These are phyloP conservation scores for Xylariaceae sp. DNA, from an alignment of 2,329 filamentous ascomycete species.

Conservation along the genomic window DNA sequence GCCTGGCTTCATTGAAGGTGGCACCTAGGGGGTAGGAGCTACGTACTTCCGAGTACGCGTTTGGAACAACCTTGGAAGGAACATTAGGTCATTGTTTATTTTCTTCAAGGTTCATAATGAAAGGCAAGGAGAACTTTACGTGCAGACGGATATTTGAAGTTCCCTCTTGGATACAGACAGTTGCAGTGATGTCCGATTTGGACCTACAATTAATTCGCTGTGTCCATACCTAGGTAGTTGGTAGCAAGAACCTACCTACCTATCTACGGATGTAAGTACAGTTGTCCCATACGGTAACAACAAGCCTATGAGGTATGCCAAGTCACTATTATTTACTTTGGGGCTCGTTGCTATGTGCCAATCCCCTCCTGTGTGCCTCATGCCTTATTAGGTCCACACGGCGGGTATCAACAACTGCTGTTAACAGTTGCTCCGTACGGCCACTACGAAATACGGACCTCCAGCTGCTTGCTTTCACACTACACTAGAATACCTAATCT, in stretches of 20 bases:
- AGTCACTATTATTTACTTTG: conserved; percentile 20
- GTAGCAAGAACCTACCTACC: too few relatives aligned
- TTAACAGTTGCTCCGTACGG: background rate
- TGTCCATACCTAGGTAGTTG: too few relatives aligned
- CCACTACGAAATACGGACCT: background rate
- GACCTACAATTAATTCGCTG: too few relatives aligned
- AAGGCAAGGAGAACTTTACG: too few relatives aligned
- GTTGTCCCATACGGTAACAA: conserved; percentile 19
- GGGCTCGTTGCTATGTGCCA: conserved; percentile 25
- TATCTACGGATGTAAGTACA: too few relatives aligned
- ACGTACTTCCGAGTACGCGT: too few relatives aligned
- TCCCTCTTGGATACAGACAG: background rate
- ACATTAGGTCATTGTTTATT: too few relatives aligned
- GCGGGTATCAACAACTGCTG: conserved; percentile 24
- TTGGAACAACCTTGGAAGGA: too few relatives aligned
- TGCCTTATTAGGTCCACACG: conserved; percentile 1
- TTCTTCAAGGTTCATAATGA: too few relatives aligned
- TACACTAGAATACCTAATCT: background rate
- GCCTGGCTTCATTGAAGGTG: too few relatives aligned
- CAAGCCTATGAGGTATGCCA: conserved; percentile 17
- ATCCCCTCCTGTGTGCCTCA: background rate
- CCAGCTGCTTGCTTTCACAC: background rate
- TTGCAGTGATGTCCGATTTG: background rate
- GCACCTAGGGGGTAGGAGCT: too few relatives aligned
- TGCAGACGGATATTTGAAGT: too few relatives aligned